phyloP scores from a whole-genome alignment of 345 rosid genomes.

The Passiflora organensis region DNA sequence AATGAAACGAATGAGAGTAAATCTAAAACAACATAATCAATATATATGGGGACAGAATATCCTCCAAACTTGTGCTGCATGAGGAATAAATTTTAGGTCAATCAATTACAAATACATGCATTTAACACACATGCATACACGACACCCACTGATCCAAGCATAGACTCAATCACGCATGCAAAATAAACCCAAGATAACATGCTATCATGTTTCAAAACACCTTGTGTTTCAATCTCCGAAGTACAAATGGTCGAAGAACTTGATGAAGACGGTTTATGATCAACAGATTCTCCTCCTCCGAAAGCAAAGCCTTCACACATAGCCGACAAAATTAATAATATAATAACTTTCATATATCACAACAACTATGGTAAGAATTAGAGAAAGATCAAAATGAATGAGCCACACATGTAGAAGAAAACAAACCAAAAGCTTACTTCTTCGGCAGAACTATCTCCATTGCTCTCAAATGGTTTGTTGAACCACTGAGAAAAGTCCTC shows the following conservation, averaged over 20 bases:
- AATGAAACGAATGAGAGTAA: conserved; percentile 8
- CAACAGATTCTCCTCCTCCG: conserved; percentile 91
- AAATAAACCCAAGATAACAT: too few relatives aligned
- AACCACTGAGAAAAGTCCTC: conserved; percentile 98
- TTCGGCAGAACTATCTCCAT: conserved; percentile 78
- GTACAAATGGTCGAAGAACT: conserved; percentile 93
- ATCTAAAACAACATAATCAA: too few relatives aligned
- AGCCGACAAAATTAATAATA: conserved; percentile 2
- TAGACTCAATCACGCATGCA: too few relatives aligned
- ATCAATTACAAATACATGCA: background rate
- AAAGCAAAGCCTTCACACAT: conserved; percentile 59
- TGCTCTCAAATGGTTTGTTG: conserved; percentile 89
- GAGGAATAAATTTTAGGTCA: too few relatives aligned
- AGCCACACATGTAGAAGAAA: conserved; percentile 4
- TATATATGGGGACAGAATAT: too few relatives aligned
- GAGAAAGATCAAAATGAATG: background rate
- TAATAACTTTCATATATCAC: background rate
- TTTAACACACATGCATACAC: too few relatives aligned
- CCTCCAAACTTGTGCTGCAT: too few relatives aligned
- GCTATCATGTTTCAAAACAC: conserved; percentile 32
- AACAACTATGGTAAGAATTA: conserved; percentile 1
- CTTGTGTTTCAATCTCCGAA: conserved; percentile 91
- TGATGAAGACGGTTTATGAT: conserved; percentile 91
- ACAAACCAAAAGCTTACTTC: conserved; percentile 44
- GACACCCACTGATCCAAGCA: too few relatives aligned